Percentiles rank a stretch among this genome's conserved stretches.
phyloP scores from a whole-genome alignment of 1,284 basidiomycete genomes.

The Irpex sp. region DNA sequence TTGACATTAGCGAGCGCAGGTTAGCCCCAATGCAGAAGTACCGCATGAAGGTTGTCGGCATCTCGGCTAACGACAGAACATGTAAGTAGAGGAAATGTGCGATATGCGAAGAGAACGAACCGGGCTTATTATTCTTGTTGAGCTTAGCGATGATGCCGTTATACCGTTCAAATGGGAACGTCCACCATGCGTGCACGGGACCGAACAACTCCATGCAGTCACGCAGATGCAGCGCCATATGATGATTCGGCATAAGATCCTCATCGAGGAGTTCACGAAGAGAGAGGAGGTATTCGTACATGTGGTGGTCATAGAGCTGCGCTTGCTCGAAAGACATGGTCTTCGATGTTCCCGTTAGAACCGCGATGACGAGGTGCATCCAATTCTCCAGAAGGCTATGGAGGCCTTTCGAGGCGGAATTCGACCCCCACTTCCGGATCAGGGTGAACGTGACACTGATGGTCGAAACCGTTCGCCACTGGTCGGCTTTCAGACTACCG shows the following conservation, averaged over 20 bases:
- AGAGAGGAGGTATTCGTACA: conserved; percentile 15
- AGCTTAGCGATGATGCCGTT: conserved; percentile 13
- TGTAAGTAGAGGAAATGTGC: neutral
- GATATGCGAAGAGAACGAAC: no score
- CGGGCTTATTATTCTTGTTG: conserved; percentile 8
- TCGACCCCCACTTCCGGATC: conserved; percentile 14
- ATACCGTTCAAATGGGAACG: conserved; percentile 21
- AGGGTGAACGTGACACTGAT: conserved; percentile 21
- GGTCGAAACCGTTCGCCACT: conserved; percentile 20
- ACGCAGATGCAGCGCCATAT: conserved; percentile 22
- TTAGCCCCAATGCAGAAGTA: conserved; percentile 11
- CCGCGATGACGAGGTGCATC: conserved; percentile 18
- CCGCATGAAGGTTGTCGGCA: conserved; percentile 11
- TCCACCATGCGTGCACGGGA: conserved; percentile 24
- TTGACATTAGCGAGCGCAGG: conserved; percentile 5
- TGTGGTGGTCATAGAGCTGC: conserved; percentile 10
- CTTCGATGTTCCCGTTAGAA: conserved; percentile 11
- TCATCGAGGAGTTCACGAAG: conserved; percentile 13
- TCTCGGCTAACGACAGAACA: conserved; percentile 5
- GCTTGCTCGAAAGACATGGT: conserved; percentile 7
- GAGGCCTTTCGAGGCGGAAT: neutral
- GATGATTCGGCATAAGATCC: conserved; percentile 19
- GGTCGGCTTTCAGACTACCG: conserved; percentile 25
- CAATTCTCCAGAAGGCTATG: conserved; percentile 19
- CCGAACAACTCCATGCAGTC: conserved; percentile 20